Percentiles rank a stretch among this genome's conserved stretches.
Evolutionary conservation across 1,284 basidiomycete genomes (phyloP).

Genomic region (Irpex sp.): DNA sequence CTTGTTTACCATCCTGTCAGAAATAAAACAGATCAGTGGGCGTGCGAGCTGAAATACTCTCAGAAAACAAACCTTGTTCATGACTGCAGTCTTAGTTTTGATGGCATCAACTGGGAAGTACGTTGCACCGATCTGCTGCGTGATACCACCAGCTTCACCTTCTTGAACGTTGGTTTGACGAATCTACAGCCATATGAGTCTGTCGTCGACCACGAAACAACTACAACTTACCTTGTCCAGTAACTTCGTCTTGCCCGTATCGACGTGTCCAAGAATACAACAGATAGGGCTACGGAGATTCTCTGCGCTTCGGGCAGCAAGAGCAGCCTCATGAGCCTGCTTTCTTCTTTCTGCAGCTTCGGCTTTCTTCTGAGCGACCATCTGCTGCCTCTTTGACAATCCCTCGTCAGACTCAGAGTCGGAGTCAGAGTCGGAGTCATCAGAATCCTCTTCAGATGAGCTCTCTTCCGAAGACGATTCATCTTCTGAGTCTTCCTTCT

Average conservation of each 20-base stretch:
- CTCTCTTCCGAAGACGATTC: constrained; percentile 33
- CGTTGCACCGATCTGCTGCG: constrained; percentile 99
- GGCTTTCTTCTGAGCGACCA: constrained; percentile 77
- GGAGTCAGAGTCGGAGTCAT: constrained; percentile 35
- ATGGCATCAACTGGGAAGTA: constrained; percentile 99
- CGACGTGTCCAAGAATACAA: constrained; percentile 99
- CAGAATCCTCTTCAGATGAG: constrained; percentile 39
- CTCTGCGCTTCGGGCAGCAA: constrained; percentile 87
- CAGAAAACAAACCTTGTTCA: constrained; percentile 70
- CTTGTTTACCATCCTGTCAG: constrained; percentile 69
- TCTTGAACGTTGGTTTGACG: constrained; percentile 99
- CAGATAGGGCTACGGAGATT: constrained; percentile 96
- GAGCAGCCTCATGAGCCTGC: constrained; percentile 82
- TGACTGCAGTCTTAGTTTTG: constrained; percentile 85
- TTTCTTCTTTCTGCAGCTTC: constrained; percentile 81
- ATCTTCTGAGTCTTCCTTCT: constrained; percentile 28
- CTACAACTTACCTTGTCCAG: constrained; percentile 79
- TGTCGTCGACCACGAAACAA: not conserved
- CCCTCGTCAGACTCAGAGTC: constrained; percentile 54
- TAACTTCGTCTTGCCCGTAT: constrained; percentile 99
- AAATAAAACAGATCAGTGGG: not conserved
- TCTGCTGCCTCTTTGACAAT: constrained; percentile 57
- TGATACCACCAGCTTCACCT: constrained; percentile 99
- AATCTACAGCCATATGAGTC: constrained; percentile 55
- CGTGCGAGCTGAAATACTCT: constrained; percentile 1